Base-by-base conservation (phyloP, 2,329 filamentous ascomycete species). In the Tolypocladium nubicola region DNA sequence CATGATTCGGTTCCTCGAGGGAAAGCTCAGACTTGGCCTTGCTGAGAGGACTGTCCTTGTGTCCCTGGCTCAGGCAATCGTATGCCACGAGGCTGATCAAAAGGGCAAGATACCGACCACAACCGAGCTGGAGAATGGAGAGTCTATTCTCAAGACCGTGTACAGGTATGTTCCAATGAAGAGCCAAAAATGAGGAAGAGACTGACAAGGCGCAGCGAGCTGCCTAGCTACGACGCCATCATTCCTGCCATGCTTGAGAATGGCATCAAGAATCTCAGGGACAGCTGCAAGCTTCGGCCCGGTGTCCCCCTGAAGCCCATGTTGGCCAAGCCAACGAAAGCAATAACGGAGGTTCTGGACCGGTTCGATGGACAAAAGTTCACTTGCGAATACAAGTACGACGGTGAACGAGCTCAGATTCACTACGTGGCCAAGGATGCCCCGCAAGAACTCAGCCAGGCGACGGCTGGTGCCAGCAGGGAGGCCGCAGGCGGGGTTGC, bases 311-410 rank as follows among this genome's bases (percentile, higher is more conserved):
- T 99, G 58, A 99, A 99, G 73, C 94, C 94, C 65, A 99, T 99
- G 94, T 80, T 99, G 76, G 94, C 94, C 23, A 97, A 97, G 67
- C 94, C 94, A 3, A 99, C 94, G 11, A 99, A 99, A 71, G 92
- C 94, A 6, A 97, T 99, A 65, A 96, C 92, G 1, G 94, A 99
- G 73, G 94, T 99, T 0, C 80, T 99, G 13, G 93, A 99, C 72
- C 89, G 94, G 6, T 99, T 99, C 63, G 94, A 97, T 69, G 86
- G 89, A 61, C 94, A 96, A 68, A 88, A 87, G 33, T 99, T 99
- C 67, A 97, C 94, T 1, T 99, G 94, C 74, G 94, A 99, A 71
- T 99, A 96, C 79, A 99, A 99, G 72, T 99, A 99, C 68, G 94
- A 99, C 66, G 94, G 94, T 53, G 94, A 99, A 73, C 82, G 94